Base-by-base conservation (phyloP, 371 early-diverging fungal genomes). In the Syncephalastrum contaminatum region DNA sequence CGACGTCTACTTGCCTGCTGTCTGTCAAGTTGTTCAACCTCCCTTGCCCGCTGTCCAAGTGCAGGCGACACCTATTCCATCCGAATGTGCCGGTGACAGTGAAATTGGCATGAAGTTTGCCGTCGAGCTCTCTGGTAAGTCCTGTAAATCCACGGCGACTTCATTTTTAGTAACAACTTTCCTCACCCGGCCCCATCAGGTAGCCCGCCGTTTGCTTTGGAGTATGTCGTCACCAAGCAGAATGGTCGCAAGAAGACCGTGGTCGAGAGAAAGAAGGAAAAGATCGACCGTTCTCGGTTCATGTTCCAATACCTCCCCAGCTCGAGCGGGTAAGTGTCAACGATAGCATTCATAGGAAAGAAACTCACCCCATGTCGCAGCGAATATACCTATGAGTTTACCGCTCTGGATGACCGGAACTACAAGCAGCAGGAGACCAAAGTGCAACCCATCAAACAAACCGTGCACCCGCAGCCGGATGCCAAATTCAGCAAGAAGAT, bases 391-490 rank as follows among this genome's bases (percentile, higher is more conserved):
- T 80, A 80, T 40, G 74, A 74, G 16, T 75, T 80, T 43, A 59
- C 24, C 10, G 22, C 62, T 0, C 48, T 80, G 56, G 64, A 66
- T 48, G 80, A 80, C 52, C 49, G 60, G 5, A 59, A 75, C 27
- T 80, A 80, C 43, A 78, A 72, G 62, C 63, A 68, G 7, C 69
- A 60, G 4, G 43, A 63, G 13, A 58, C 70, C 13, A 46, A 58
- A 2, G 62, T 71, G 16, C 44, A 58, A 14, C 53, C 68, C 1
- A 64, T 75, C 50, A 60, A 68, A 10, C 80, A 80, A 49, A 50
- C 60, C 1, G 80, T 80, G 1, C 76, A 76, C 59, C 80, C 80
- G 56, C 80, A 80, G 53, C 80, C 80, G 14, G 69, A 75, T 48
- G 80, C 80, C 36, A 54, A 60, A n/a, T 80, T 80, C 51, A 65